These are phyloP conservation scores for Wallacemonas sp. DNA, from an alignment of 208 protist species.

Conservation along the genomic window DNA sequence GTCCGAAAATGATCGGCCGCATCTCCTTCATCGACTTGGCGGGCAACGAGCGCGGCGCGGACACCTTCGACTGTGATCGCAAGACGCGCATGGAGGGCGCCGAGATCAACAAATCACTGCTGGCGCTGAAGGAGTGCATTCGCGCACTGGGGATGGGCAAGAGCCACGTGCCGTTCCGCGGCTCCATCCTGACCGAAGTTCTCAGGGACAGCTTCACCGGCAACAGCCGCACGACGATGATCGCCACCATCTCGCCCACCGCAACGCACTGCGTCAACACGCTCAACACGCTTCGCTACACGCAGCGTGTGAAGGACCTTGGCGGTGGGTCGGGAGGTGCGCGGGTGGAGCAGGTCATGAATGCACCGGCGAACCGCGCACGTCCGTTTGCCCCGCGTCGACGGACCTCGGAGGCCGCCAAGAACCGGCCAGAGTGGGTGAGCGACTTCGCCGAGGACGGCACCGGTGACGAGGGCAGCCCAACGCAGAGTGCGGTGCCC, in stretches of 20 bases:
- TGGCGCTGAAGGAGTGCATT: constrained; percentile 99
- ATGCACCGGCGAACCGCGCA: constrained; percentile 14
- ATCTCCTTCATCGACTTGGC: constrained; percentile 99
- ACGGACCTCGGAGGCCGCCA: constrained; percentile 24
- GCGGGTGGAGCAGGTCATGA: constrained; percentile 45
- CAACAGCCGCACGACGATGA: constrained; percentile 96
- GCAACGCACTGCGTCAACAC: constrained; percentile 94
- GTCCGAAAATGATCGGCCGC: constrained; percentile 83
- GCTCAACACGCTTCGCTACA: constrained; percentile 98
- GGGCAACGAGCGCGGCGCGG: constrained; percentile 96
- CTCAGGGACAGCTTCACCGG: constrained; percentile 96
- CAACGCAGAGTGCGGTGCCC: constrained; percentile 7
- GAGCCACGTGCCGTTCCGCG: constrained; percentile 97
- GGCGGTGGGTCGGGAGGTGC: constrained; percentile 40
- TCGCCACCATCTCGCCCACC: constrained; percentile 94
- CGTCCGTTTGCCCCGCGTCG: constrained; percentile 2
- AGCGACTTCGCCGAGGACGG: constrained; percentile 59
- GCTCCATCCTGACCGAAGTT: constrained; percentile 97
- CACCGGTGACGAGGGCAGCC: constrained; percentile 16
- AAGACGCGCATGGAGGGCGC: constrained; percentile 96
- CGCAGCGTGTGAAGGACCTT: constrained; percentile 96
- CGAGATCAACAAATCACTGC: constrained; percentile 99
- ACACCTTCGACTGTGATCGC: constrained; percentile 94
- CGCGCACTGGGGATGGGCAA: constrained; percentile 93
- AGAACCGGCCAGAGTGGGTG: constrained; percentile 77